phyloP scores from a whole-genome alignment of 2,329 filamentous ascomycete species.

The Calonectria ilicicola region DNA sequence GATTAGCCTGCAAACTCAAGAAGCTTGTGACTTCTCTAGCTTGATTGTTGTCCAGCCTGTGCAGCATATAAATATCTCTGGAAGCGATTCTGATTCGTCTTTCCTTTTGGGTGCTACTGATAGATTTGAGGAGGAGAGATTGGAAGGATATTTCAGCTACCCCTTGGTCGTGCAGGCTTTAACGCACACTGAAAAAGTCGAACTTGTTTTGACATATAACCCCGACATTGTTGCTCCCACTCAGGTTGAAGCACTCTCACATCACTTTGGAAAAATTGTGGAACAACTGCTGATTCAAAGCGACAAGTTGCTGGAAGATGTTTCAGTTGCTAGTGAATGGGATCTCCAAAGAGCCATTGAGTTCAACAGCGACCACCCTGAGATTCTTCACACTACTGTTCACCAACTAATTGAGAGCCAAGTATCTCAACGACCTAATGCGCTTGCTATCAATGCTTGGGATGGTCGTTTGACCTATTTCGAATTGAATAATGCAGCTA shows the following conservation, averaged over 20 bases:
- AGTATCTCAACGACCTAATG: constrained; percentile 18
- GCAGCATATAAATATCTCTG: constrained; percentile 26
- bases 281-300: neutral
- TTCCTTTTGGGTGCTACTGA: neutral
- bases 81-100: constrained; percentile 24
- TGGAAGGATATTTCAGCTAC: constrained; percentile 5
- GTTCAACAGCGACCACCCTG: neutral
- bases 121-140: neutral
- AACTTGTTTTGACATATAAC: neutral
- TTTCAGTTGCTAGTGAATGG: neutral
- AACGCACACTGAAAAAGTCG: neutral
- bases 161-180: neutral
- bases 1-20: neutral
- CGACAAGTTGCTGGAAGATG: neutral
- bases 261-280: neutral
- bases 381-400: constrained; percentile 13
- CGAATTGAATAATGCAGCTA: constrained; percentile 15
- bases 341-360: neutral
- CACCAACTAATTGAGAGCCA: constrained; percentile 33
- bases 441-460: constrained; percentile 34
- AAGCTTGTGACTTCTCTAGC: constrained; percentile 23
- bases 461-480: constrained; percentile 40
- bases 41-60: constrained; percentile 18
- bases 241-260: neutral
- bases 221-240: neutral